Base-by-base conservation (phyloP, 164 flowering plant species). In the Annona squamosa region DNA sequence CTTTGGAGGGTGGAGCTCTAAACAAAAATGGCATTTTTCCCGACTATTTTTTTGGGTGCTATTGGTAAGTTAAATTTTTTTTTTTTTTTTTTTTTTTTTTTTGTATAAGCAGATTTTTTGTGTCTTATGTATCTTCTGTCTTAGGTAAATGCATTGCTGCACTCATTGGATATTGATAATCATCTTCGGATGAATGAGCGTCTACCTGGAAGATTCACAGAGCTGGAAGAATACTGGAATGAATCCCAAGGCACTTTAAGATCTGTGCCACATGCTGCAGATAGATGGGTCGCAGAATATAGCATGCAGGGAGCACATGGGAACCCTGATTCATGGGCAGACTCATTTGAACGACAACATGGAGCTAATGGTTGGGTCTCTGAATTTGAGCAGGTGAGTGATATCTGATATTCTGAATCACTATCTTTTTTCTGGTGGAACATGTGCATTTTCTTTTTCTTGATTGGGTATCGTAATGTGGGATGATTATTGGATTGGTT, bases 291-390 rank as follows among this genome's bases (percentile, higher is more conserved):
- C 67, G 10, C 84, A 75, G 98, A 93, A 76, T 95, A 76, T 77
- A 67, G 76, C 70, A 96, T 86, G 46, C 86, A 80, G 18, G 78
- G 79, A 73, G 77, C 80, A 16, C 88, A 73, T 78, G 84, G 71
- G 73, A 76, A 81, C 63, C 92, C 93, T 73, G 79, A 88, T 64
- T 76, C 86, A 45, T 95, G 98, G 99, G 96, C 83, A 45, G 85
- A 78, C 73, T 86, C 93, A 70, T 95, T 93, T 83, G 93, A 90
- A 72, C 89, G 81, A 69, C 94, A 90, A 76, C 90, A 93, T 81
- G 94, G 98, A 67, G 81, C 86, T 67, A 85, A 83, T 85, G 94
- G 92, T 46, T 95, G 99, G 99, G 97, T 88, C 44, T 88, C 98
- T 71, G 96, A 95, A 83, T 95, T 91, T 87, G 92, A 90, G 79